phyloP scores from a whole-genome alignment of 2,329 filamentous ascomycete species.

The Apiospora kogelbergensis region DNA sequence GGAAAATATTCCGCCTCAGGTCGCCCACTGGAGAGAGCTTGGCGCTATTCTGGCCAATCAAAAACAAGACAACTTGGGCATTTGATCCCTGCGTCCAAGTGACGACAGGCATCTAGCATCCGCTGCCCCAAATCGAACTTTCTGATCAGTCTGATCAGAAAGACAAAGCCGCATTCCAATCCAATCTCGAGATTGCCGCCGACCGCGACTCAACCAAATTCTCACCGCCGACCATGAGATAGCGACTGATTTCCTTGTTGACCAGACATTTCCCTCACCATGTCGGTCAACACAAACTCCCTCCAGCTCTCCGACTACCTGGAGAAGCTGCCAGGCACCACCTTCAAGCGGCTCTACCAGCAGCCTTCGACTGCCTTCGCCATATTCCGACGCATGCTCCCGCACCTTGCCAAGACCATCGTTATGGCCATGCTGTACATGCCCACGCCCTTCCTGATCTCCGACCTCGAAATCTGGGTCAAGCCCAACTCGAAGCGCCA shows the following conservation, averaged over 20 bases:
- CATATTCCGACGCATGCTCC: constrained; percentile 95
- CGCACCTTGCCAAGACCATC: constrained; percentile 89
- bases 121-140: background rate
- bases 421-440: constrained; percentile 96
- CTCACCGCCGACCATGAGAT: background rate
- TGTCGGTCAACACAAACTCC: constrained; percentile 37
- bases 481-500: constrained; percentile 65
- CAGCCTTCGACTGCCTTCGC: constrained; percentile 94
- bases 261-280: constrained; percentile 17
- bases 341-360: constrained; percentile 89
- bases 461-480: constrained; percentile 84
- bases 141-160: background rate
- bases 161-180: background rate
- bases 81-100: background rate
- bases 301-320: constrained; percentile 82
- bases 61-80: background rate
- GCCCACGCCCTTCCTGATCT: constrained; percentile 73
- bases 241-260: background rate
- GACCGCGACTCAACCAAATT: background rate
- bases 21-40: background rate
- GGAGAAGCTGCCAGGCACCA: constrained; percentile 85
- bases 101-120: background rate
- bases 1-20: background rate
- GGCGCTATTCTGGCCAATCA: background rate
- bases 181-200: background rate